These are phyloP conservation scores for Hortiboletus flavorubellus DNA, from an alignment of 768 basidiomycete species.

Conservation along the genomic window DNA sequence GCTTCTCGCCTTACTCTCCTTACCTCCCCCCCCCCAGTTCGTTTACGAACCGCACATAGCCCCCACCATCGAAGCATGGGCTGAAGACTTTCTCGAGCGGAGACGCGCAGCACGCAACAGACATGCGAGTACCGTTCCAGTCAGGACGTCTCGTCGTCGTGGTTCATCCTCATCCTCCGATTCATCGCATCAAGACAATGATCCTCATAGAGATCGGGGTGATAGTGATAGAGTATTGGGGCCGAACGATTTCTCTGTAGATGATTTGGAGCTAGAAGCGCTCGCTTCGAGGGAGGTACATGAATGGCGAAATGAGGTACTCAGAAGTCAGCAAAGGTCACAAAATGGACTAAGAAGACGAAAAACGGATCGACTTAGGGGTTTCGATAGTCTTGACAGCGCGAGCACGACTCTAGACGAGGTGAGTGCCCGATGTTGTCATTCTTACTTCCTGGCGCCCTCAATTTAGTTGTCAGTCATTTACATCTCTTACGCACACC, in stretches of 20 bases:
- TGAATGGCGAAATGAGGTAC: constrained; percentile 49
- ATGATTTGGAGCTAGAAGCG: constrained; percentile 49
- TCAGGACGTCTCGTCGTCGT: constrained; percentile 16
- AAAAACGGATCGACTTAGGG: background rate
- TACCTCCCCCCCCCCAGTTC: constrained; percentile 39
- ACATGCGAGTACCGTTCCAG: constrained; percentile 25
- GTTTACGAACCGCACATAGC: constrained; percentile 71
- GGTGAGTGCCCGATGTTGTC: constrained; percentile 32
- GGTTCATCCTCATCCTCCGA: constrained; percentile 9
- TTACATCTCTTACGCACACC: constrained; percentile 42
- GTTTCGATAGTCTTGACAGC: constrained; percentile 18
- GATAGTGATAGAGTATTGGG: constrained; percentile 8
- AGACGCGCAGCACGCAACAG: constrained; percentile 29
- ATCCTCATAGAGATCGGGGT: background rate
- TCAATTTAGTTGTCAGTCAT: constrained; percentile 35
- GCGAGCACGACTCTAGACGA: constrained; percentile 42
- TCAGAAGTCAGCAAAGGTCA: constrained; percentile 27
- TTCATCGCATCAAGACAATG: constrained; percentile 6
- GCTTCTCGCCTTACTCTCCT: background rate
- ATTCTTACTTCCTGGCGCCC: background rate
- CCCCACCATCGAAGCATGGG: constrained; percentile 50
- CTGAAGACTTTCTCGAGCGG: constrained; percentile 31
- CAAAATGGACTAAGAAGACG: constrained; percentile 6
- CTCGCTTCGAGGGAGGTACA: constrained; percentile 48
- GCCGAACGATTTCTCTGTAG: constrained; percentile 14